Evolutionary conservation across 75 land plant species (phyloP), one percentile per base, ranked within the genome.

Genomic region (Azolla pinnata): DNA sequence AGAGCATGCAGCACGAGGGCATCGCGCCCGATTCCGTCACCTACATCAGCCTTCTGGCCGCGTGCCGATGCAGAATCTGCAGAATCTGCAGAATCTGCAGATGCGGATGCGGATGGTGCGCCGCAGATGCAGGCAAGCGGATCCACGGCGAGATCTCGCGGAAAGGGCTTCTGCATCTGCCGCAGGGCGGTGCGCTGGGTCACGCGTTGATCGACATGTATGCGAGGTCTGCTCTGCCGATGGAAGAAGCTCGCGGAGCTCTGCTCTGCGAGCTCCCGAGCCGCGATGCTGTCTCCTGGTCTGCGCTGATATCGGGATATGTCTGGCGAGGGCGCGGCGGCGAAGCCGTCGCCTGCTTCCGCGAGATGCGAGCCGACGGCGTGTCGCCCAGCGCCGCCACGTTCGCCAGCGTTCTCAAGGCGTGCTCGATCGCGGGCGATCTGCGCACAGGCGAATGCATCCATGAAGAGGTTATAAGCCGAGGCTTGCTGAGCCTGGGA

Each of bases 201-300:
- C 67, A 47, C 17, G 67, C 42, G 10, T 40, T 74, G 14, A 50
- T 68, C 9, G 29, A 58, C 31, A 57, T 57, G 56, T 74, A 74
- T 57, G 50, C 72, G 7, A 18, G 21, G n/a, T 62, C 56, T 42
- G 53, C 61, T 2, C 16, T 2, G 9, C 54, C 60, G 26, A 27
- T 68, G 20, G 73, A 49, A 0, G 53, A 24, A 47, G 72, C 73
- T 10, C 31, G 49, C 0, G 31, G 0, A 17, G 49, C 21, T 46
- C 29, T 75, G 20, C 64, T 65, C 34, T 55, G 65, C 1, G 17
- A 16, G 29, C 62, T 61, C 58, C 55, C 54, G 0, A 57, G 58
- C 25, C 42, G 59, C 5, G 58, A 65, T 65, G 64, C 71, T 42
- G 24, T 65, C 17, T 60, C 74, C 19, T 75, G 78, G 74, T 71